Evolutionary conservation across 768 basidiomycete genomes (phyloP).

Genomic region (Termitomyces sp.): DNA sequence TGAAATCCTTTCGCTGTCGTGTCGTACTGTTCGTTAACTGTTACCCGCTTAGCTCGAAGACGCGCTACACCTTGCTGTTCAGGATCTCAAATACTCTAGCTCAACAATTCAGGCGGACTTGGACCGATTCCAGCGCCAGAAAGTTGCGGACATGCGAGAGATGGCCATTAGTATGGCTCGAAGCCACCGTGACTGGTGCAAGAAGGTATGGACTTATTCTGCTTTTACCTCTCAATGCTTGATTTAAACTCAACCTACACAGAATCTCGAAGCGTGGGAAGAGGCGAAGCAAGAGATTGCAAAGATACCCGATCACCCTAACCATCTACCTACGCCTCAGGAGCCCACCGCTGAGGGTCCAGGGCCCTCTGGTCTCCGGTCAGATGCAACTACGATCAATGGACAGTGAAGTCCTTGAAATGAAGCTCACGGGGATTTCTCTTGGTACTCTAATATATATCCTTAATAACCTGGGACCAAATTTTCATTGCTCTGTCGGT

Average conservation of each 20-base stretch:
- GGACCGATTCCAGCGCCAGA: conserved; percentile 97
- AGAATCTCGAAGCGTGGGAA: conserved; percentile 98
- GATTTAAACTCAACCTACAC: conserved; percentile 1
- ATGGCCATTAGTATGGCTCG: conserved; percentile 90
- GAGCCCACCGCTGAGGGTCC: conserved; percentile 30
- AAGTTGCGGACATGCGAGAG: conserved; percentile 93
- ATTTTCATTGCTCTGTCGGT: not conserved
- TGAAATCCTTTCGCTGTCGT: conserved; percentile 30
- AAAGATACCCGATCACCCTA: conserved; percentile 90
- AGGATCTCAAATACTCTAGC: conserved; percentile 95
- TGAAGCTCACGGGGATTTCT: not conserved
- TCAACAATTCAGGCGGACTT: conserved; percentile 96
- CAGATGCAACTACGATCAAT: conserved; percentile 71
- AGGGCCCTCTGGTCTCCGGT: conserved; percentile 41
- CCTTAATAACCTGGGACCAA: conserved; percentile 11
- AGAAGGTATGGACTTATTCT: conserved; percentile 60
- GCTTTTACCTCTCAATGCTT: not conserved
- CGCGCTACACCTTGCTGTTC: conserved; percentile 86
- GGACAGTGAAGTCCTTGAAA: conserved; percentile 39
- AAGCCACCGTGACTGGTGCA: conserved; percentile 95
- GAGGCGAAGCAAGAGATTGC: conserved; percentile 91
- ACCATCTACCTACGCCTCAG: conserved; percentile 50
- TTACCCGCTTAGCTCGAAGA: conserved; percentile 75
- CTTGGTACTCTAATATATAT: conserved; percentile 15
- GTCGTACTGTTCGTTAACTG: not conserved